Evolutionary conservation across 371 early-diverging fungal genomes (phyloP).

Genomic region (Lichtheimia ramosa): DNA sequence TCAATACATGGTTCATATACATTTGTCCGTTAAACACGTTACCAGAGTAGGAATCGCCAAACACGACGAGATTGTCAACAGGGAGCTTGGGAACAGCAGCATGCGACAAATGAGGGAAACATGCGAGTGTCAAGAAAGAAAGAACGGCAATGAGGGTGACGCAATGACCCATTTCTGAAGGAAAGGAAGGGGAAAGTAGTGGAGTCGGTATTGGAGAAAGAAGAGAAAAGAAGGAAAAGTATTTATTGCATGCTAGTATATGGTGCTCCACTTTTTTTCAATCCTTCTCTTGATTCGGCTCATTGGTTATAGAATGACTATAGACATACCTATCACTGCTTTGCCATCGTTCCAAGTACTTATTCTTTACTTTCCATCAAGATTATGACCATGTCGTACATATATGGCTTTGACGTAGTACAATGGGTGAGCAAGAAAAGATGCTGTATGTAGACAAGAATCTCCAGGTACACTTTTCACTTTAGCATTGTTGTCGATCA

Average conservation of each 20-base stretch:
- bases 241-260: not conserved
- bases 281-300: not conserved
- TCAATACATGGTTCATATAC: not conserved
- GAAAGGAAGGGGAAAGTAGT: constrained; percentile 2
- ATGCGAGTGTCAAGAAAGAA: constrained; percentile 1
- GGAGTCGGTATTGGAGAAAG: not conserved
- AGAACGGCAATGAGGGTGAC: constrained; percentile 2
- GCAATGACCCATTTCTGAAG: not conserved
- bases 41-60: constrained; percentile 55
- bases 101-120: not conserved
- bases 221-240: not conserved
- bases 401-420: not conserved
- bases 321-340: not conserved
- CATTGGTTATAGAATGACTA: not conserved
- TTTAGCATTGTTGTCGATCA: too few relatives aligned
- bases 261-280: too few relatives aligned
- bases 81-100: constrained; percentile 9
- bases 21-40: not conserved
- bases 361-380: constrained; percentile 12
- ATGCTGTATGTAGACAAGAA: not conserved
- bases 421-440: constrained; percentile 8
- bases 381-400: not conserved
- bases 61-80: constrained; percentile 37
- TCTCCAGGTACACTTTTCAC: too few relatives aligned
- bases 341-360: not conserved